phyloP scores from a whole-genome alignment of 169 alveolate genomes.

The Plasmodium yoelii region DNA sequence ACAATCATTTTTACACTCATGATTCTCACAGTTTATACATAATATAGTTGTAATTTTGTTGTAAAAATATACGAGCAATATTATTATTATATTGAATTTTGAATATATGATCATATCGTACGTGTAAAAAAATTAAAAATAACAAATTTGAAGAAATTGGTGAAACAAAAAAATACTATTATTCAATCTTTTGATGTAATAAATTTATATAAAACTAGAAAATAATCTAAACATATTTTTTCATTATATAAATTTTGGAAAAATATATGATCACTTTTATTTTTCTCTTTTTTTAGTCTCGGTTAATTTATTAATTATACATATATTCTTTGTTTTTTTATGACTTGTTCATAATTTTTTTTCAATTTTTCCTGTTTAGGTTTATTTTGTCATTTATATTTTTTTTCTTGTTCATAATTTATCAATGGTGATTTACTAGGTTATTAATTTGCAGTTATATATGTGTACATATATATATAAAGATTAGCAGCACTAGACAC shows the following conservation, averaged over 20 bases:
- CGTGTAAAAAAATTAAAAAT: not conserved
- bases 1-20: conserved; percentile 54
- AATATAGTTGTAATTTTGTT: conserved; percentile 10
- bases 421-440: too few relatives aligned
- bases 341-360: not conserved
- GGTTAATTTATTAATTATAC: not conserved
- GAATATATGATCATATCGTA: conserved; percentile 37
- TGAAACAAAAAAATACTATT: not conserved
- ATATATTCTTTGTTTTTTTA: not conserved
- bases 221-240: not conserved
- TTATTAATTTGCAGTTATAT: too few relatives aligned
- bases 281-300: not conserved
- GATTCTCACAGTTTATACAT: conserved; percentile 34
- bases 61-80: conserved; percentile 19
- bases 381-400: not conserved
- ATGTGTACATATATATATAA: too few relatives aligned
- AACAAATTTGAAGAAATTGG: not conserved
- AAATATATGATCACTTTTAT: not conserved
- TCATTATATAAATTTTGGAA: too few relatives aligned
- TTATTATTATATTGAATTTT: conserved; percentile 11
- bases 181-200: not conserved
- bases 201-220: not conserved
- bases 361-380: not conserved
- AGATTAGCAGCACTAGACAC: too few relatives aligned
- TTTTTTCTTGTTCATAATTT: not conserved